phyloP scores from a whole-genome alignment of 2,329 filamentous ascomycete genomes.

The Byssothecium circinans region DNA sequence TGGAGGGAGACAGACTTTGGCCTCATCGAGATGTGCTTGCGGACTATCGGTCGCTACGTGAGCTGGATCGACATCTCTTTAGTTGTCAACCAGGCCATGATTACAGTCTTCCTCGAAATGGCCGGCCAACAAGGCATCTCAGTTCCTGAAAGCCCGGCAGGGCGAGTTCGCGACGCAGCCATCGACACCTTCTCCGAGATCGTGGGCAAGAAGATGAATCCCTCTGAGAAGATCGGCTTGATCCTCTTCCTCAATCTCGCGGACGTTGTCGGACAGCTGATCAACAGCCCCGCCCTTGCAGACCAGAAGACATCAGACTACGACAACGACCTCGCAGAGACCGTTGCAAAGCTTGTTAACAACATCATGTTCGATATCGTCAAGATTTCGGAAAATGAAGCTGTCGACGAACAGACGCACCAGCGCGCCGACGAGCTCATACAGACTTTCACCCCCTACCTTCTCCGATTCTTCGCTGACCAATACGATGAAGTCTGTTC shows the following conservation, averaged over 20 bases:
- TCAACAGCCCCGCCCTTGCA: conserved; percentile 77
- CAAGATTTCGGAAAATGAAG: conserved; percentile 74
- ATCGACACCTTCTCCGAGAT: conserved; percentile 96
- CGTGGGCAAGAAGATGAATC: conserved; percentile 96
- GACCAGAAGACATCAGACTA: conserved; percentile 82
- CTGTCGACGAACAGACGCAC: conserved; percentile 64
- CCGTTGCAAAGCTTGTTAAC: conserved; percentile 93
- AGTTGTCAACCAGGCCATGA: conserved; percentile 79
- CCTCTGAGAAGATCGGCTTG: conserved; percentile 89
- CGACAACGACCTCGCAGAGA: conserved; percentile 93
- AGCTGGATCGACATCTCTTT: conserved; percentile 98
- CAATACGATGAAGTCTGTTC: conserved; percentile 98
- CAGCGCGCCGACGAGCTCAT: conserved; percentile 79
- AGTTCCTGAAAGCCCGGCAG: conserved; percentile 59
- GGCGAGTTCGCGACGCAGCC: conserved; percentile 84
- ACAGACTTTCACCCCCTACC: conserved; percentile 79
- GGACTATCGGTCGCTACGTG: conserved; percentile 94
- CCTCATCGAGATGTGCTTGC: conserved; percentile 84
- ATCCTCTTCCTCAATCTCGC: conserved; percentile 87
- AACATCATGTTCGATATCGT: conserved; percentile 85
- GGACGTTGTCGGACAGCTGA: conserved; percentile 81
- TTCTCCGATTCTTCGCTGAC: conserved; percentile 93
- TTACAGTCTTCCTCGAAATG: conserved; percentile 81
- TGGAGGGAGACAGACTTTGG: conserved; percentile 69
- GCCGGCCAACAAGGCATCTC: conserved; percentile 70